phyloP scores from a whole-genome alignment of 768 basidiomycete species.

The Leccinum pellstonianum region DNA sequence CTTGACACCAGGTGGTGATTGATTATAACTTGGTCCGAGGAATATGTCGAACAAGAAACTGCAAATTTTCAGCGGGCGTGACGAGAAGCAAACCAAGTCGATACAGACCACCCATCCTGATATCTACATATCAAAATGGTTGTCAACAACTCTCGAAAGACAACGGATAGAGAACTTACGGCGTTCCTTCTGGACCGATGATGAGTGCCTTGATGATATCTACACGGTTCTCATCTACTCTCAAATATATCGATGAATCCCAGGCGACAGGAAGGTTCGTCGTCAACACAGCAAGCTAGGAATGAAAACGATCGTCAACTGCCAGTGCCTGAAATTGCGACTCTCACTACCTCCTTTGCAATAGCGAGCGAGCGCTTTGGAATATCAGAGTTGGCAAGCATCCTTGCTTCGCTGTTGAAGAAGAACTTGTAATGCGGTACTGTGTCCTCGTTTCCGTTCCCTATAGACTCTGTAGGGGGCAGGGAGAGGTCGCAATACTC shows the following conservation, averaged over 20 bases:
- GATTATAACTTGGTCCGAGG: constrained; percentile 85
- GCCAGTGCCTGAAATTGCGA: neutral
- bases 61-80: constrained; percentile 10
- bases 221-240: constrained; percentile 89
- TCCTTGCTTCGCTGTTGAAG: constrained; percentile 79
- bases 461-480: constrained; percentile 29
- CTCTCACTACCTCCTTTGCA: constrained; percentile 79
- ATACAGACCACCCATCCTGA: constrained; percentile 82
- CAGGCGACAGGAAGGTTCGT: constrained; percentile 94
- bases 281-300: constrained; percentile 87
- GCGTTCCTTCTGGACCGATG: constrained; percentile 91
- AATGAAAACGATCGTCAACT: constrained; percentile 13
- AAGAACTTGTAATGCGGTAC: constrained; percentile 78
- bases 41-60: constrained; percentile 90
- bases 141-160: constrained; percentile 2
- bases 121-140: constrained; percentile 48
- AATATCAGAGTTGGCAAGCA: constrained; percentile 81
- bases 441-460: constrained; percentile 46
- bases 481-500: constrained; percentile 88
- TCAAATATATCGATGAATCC: constrained; percentile 91
- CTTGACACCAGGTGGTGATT: constrained; percentile 75
- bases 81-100: neutral
- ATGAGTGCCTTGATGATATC: constrained; percentile 92
- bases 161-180: constrained; percentile 50
- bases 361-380: constrained; percentile 92